phyloP scores from a whole-genome alignment of 176 grass and related monocot genomes.

The Oryza glumipatula region DNA sequence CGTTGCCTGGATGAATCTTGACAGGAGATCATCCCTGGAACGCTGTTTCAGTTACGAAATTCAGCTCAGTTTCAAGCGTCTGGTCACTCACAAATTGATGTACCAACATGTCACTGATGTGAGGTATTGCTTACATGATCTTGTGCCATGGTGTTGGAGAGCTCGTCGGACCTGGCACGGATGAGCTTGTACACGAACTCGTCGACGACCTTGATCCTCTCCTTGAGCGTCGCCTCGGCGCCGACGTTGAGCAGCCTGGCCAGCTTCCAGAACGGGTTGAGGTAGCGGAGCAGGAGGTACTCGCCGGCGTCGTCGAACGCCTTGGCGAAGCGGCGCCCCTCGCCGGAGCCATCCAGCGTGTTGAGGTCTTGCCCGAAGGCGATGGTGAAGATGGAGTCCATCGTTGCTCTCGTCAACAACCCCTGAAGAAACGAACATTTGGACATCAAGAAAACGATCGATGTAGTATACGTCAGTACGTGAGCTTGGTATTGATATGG shows the following conservation, averaged over 20 bases:
- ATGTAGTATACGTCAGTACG: too few relatives aligned
- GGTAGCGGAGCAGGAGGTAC: constrained; percentile 52
- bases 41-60: background rate
- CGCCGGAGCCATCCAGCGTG: constrained; percentile 26
- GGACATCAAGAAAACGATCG: too few relatives aligned
- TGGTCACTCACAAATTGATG: background rate
- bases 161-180: constrained; percentile 31
- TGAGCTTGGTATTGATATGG: too few relatives aligned
- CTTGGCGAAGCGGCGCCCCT: constrained; percentile 57
- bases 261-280: constrained; percentile 66
- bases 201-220: constrained; percentile 49
- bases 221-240: constrained; percentile 43
- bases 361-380: constrained; percentile 64
- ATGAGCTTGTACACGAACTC: constrained; percentile 61
- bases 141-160: background rate
- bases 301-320: constrained; percentile 72
- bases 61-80: background rate
- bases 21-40: constrained; percentile 52
- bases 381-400: constrained; percentile 74
- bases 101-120: too few relatives aligned
- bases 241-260: constrained; percentile 52
- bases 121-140: constrained; percentile 15
- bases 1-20: constrained; percentile 45
- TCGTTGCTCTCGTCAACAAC: constrained; percentile 57
- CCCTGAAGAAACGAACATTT: constrained; percentile 23